A percentile compares a stretch with the other conserved stretches of the same genome.
These are phyloP conservation scores for Ogataea polymorpha DNA, from an alignment of 805 yeast genomes.

Conservation along the genomic window DNA sequence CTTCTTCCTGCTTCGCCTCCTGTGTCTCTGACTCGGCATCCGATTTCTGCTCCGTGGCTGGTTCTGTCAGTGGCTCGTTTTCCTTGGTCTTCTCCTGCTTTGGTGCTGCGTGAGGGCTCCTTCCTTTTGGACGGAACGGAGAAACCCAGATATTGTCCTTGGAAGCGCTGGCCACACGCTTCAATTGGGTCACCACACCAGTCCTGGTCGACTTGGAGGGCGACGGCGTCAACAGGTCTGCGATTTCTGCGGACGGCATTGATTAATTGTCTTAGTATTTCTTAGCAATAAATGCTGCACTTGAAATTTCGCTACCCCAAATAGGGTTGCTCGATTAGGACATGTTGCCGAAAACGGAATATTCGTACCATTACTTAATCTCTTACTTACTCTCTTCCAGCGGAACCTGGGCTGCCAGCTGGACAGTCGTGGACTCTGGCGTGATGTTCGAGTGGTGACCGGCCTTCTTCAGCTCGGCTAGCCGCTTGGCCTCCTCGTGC, in stretches of 20 bases:
- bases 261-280: slow-evolving; percentile 1
- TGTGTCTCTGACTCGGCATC: too few species aligned
- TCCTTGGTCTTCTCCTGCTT: not conserved
- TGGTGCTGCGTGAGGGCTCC: not conserved
- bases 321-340: slow-evolving; percentile 17
- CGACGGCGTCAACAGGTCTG: slow-evolving; percentile 15
- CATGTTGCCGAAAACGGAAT: slow-evolving; percentile 14
- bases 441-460: slow-evolving; percentile 14
- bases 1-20: too few species aligned
- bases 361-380: not conserved
- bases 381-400: slow-evolving; percentile 21
- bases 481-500: slow-evolving; percentile 70
- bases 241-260: slow-evolving; percentile 22
- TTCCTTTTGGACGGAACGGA: slow-evolving; percentile 26
- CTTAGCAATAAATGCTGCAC: slow-evolving; percentile 12
- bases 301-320: slow-evolving; percentile 15
- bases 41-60: not conserved
- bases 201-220: slow-evolving; percentile 9
- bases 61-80: not conserved
- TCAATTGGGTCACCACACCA: slow-evolving; percentile 20
- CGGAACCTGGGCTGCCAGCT: slow-evolving; percentile 24
- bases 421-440: slow-evolving; percentile 13
- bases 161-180: slow-evolving; percentile 17
- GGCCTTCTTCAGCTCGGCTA: slow-evolving; percentile 56
- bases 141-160: slow-evolving; percentile 26